Percentiles rank a stretch among this genome's conserved stretches.
phyloP scores from a whole-genome alignment of 2,329 filamentous ascomycete genomes.

The Penicillium sp. region DNA sequence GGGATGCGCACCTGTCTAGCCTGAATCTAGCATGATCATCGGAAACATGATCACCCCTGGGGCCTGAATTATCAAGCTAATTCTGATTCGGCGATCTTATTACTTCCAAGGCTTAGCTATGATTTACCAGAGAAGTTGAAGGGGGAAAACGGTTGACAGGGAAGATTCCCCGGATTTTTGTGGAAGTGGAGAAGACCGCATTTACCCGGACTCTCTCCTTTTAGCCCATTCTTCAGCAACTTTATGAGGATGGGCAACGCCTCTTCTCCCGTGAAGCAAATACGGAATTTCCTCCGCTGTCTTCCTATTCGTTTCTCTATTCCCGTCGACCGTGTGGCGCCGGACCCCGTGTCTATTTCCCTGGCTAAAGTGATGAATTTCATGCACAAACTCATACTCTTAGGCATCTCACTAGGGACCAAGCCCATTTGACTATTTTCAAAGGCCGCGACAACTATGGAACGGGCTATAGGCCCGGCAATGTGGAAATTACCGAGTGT shows the following conservation, averaged over 20 bases:
- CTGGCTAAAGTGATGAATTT: not conserved
- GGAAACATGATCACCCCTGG: not conserved
- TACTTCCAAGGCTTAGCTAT: not conserved
- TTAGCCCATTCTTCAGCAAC: not conserved
- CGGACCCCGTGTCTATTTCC: not conserved
- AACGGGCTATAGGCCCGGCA: slow-evolving; percentile 18
- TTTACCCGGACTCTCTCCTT: slow-evolving; percentile 1
- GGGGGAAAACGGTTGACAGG: not conserved
- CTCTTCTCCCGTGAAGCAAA: slow-evolving; percentile 7
- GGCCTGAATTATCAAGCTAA: not conserved
- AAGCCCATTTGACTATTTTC: not conserved
- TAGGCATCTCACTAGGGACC: not conserved
- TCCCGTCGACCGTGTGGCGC: not conserved
- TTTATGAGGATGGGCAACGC: not conserved
- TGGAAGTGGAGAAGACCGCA: not conserved
- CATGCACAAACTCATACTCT: not conserved
- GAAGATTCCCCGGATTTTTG: not conserved
- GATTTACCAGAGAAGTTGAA: not conserved
- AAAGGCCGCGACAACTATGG: slow-evolving; percentile 19
- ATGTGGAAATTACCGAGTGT: slow-evolving; percentile 2
- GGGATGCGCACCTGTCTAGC: not conserved
- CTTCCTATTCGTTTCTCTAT: not conserved
- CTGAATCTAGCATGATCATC: not conserved
- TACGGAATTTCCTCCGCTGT: slow-evolving; percentile 14
- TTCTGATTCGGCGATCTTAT: not conserved